A percentile compares a stretch with the other conserved stretches of the same genome.
Evolutionary conservation across 345 rosid species (phyloP).

Genomic region (Salix arbutifolia): DNA sequence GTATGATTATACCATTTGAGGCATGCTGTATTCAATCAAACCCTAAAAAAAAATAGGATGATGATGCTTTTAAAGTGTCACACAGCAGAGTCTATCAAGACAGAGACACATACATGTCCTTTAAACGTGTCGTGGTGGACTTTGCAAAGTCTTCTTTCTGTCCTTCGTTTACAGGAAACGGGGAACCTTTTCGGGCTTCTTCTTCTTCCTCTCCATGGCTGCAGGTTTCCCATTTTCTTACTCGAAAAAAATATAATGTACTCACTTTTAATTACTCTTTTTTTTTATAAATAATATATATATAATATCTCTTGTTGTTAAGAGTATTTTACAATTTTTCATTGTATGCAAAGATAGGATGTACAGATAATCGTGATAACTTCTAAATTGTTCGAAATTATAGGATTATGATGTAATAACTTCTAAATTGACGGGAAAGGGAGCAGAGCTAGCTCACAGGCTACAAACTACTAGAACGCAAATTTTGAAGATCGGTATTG

Average conservation of each 20-base stretch:
- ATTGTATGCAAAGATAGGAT: too few species aligned
- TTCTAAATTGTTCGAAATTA: too few species aligned
- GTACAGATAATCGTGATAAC: too few species aligned
- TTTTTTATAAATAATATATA: too few species aligned
- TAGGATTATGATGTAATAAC: too few species aligned
- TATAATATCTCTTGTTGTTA: too few species aligned
- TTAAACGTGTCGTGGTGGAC: slow-evolving; percentile 44
- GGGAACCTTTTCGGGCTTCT: background rate
- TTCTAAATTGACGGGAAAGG: too few species aligned
- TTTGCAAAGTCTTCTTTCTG: slow-evolving; percentile 2
- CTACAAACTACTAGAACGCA: too few species aligned
- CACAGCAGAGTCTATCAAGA: background rate
- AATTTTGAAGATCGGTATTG: too few species aligned
- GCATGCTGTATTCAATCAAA: slow-evolving; percentile 33
- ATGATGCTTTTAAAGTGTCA: slow-evolving; percentile 24
- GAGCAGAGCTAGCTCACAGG: too few species aligned
- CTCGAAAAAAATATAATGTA: background rate
- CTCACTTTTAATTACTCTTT: background rate
- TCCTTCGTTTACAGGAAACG: background rate
- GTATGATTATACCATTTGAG: slow-evolving; percentile 15
- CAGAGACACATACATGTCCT: background rate
- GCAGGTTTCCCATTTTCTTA: background rate
- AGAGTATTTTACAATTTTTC: too few species aligned
- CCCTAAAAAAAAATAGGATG: slow-evolving; percentile 1
- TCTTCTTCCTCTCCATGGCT: too few species aligned